Evolutionary conservation across 495 filamentous ascomycete species (phyloP).

Genomic region (Aspergillus coremiiformis): DNA sequence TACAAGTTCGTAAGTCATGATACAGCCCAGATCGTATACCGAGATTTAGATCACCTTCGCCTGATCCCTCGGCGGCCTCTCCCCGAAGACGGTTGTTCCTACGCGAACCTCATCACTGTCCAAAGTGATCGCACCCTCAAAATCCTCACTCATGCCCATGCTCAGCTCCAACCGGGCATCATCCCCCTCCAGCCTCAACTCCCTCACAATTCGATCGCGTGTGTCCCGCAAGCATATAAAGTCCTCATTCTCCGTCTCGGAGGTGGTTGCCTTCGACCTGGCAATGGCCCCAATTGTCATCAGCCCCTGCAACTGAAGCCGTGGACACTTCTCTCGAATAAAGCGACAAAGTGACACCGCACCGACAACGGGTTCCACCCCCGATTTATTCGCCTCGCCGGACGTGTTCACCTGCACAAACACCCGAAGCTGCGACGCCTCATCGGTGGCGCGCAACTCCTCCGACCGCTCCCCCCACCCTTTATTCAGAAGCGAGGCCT

Average conservation of each 20-base stretch:
- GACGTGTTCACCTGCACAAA: slow-evolving; percentile 95
- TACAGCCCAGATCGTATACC: slow-evolving; percentile 13
- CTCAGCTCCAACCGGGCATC: slow-evolving; percentile 52
- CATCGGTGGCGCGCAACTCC: slow-evolving; percentile 16
- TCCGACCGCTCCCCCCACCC: slow-evolving; percentile 51
- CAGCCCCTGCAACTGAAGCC: slow-evolving; percentile 67
- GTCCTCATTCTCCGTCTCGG: slow-evolving; percentile 84
- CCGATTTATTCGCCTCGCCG: slow-evolving; percentile 77
- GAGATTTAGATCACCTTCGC: slow-evolving; percentile 38
- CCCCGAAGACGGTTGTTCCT: slow-evolving; percentile 88
- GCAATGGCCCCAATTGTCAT: slow-evolving; percentile 98
- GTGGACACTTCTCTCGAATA: slow-evolving; percentile 61
- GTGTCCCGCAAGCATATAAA: slow-evolving; percentile 63
- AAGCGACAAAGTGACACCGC: slow-evolving; percentile 56
- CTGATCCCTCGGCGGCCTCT: slow-evolving; percentile 64
- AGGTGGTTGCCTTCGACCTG: slow-evolving; percentile 58
- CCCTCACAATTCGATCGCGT: slow-evolving; percentile 53
- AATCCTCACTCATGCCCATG: slow-evolving; percentile 92
- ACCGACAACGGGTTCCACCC: slow-evolving; percentile 52
- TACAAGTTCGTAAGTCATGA: slow-evolving; percentile 6
- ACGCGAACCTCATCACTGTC: slow-evolving; percentile 94
- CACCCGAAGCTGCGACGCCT: slow-evolving; percentile 47
- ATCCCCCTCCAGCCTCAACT: slow-evolving; percentile 36
- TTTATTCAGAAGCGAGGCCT: slow-evolving; percentile 73
- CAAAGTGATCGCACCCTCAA: slow-evolving; percentile 75